A percentile compares a stretch with the other conserved stretches of the same genome.
These are phyloP conservation scores for Solanum gandarillasii DNA, from an alignment of 257 asterid genomes.

Conservation along the genomic window DNA sequence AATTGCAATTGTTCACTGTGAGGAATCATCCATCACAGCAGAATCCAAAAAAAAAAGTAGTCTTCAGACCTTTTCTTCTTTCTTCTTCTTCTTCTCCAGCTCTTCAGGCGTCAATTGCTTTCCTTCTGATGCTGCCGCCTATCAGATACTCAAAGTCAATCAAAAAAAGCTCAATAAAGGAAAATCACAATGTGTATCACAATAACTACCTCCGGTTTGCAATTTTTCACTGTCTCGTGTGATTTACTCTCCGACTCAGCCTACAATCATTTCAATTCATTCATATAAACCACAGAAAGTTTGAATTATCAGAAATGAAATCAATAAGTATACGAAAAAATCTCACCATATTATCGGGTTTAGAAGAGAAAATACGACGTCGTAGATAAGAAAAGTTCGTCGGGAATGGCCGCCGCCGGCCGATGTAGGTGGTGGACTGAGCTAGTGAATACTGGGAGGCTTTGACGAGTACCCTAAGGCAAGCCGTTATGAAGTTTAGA, in stretches of 20 bases:
- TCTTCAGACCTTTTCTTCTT: constrained; percentile 69
- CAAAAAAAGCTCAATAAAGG: background rate
- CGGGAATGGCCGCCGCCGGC: background rate
- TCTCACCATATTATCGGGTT: background rate
- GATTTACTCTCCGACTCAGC: background rate
- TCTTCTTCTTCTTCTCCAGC: constrained; percentile 84
- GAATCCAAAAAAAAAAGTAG: background rate
- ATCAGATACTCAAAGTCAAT: background rate
- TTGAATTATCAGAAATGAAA: background rate
- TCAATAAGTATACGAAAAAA: background rate
- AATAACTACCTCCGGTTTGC: background rate
- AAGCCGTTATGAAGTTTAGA: background rate
- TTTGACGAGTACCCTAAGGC: background rate
- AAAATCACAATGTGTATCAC: background rate
- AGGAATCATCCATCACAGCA: background rate
- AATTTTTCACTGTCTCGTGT: background rate
- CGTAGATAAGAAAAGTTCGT: background rate
- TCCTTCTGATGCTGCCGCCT: constrained; percentile 25
- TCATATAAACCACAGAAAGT: background rate
- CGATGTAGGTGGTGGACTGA: background rate
- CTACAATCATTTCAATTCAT: background rate
- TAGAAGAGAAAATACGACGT: background rate
- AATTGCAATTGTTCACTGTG: background rate
- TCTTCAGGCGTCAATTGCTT: constrained; percentile 55
- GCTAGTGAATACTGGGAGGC: background rate